These are phyloP conservation scores for Mucor velutinosus DNA, from an alignment of 371 early-diverging fungal genomes.

Conservation along the genomic window DNA sequence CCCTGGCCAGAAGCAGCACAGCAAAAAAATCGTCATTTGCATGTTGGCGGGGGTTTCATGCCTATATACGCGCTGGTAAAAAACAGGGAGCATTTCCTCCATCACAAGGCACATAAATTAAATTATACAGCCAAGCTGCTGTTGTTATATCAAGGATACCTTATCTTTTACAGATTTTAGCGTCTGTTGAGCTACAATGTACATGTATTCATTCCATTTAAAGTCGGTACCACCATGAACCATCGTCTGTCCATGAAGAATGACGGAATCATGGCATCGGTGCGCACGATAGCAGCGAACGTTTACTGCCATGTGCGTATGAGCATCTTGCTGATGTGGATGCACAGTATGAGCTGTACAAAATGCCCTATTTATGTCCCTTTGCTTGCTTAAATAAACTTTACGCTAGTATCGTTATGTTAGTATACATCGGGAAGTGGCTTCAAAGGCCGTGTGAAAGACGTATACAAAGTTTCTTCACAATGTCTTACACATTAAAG, in stretches of 20 bases:
- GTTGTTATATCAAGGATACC: neutral
- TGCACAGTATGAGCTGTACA: too few species aligned
- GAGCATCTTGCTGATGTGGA: too few species aligned
- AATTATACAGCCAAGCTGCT: neutral
- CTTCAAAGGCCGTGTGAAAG: neutral
- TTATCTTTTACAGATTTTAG: too few species aligned
- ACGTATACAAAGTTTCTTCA: neutral
- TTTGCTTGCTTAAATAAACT: neutral
- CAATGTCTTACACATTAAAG: neutral
- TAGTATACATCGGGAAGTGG: neutral
- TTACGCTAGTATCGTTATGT: neutral
- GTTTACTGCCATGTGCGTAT: too few species aligned
- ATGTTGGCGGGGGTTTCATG: neutral
- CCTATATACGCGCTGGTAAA: neutral
- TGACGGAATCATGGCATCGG: too few species aligned
- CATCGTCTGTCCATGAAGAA: too few species aligned
- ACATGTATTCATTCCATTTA: neutral
- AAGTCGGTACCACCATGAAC: too few species aligned
- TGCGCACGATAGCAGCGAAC: neutral
- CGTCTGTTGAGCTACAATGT: too few species aligned
- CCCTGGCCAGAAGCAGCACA: neutral
- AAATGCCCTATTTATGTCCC: too few species aligned
- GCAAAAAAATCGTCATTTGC: neutral
- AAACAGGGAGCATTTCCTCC: neutral
- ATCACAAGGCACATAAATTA: neutral